phyloP scores from a whole-genome alignment of 306 rosid genomes.

The Lathyrus oleraceus region DNA sequence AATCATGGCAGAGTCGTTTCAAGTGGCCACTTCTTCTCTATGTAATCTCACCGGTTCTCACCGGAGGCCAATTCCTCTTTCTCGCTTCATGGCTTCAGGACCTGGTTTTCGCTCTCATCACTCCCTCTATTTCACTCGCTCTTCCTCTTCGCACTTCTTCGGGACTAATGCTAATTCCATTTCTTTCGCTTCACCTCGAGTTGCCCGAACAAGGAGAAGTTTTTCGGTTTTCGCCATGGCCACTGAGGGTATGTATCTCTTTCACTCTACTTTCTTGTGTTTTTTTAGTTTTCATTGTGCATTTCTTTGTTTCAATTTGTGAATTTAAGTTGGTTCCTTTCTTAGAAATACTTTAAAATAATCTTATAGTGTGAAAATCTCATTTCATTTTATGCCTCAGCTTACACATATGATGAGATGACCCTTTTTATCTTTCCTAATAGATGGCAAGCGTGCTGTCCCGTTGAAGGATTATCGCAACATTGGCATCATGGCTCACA shows the following conservation, averaged over 20 bases:
- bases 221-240: slow-evolving; percentile 79
- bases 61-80: slow-evolving; percentile 53
- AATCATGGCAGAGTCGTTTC: slow-evolving; percentile 67
- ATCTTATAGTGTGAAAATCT: neutral
- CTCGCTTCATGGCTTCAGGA: slow-evolving; percentile 49
- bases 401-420: slow-evolving; percentile 11
- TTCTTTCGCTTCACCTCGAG: slow-evolving; percentile 49
- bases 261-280: neutral
- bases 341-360: neutral
- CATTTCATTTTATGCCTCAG: neutral
- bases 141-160: slow-evolving; percentile 62
- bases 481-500: slow-evolving; percentile 98
- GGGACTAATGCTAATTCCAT: slow-evolving; percentile 42
- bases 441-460: slow-evolving; percentile 62
- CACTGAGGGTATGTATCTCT: slow-evolving; percentile 59
- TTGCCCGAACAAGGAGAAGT: slow-evolving; percentile 46
- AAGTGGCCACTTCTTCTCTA: slow-evolving; percentile 49
- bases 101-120: slow-evolving; percentile 46
- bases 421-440: slow-evolving; percentile 22
- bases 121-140: slow-evolving; percentile 46
- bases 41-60: slow-evolving; percentile 64
- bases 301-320: neutral
- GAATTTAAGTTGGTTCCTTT: neutral
- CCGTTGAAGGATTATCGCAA: slow-evolving; percentile 86
- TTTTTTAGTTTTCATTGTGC: neutral